phyloP scores from a whole-genome alignment of 2,329 filamentous ascomycete genomes.

The Didymella sp. region DNA sequence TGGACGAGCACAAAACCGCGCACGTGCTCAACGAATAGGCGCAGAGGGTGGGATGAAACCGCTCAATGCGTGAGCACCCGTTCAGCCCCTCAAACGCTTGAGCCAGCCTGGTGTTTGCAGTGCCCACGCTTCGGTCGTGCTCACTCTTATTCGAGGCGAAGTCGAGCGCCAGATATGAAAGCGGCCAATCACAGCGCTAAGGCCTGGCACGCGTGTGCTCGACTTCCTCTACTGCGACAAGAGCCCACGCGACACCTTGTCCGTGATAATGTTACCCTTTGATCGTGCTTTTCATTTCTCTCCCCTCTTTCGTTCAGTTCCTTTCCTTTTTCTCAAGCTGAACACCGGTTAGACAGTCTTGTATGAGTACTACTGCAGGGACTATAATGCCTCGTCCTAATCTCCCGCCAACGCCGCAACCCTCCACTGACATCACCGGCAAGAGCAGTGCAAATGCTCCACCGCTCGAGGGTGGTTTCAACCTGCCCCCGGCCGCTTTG shows the following conservation, averaged over 20 bases:
- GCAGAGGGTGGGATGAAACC: slow-evolving; percentile 9
- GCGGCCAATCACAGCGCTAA: slow-evolving; percentile 32
- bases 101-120: slow-evolving; percentile 24
- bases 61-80: slow-evolving; percentile 19
- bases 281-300: slow-evolving; percentile 15
- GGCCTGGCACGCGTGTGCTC: slow-evolving; percentile 27
- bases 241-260: slow-evolving; percentile 41
- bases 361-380: slow-evolving; percentile 28
- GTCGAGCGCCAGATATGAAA: slow-evolving; percentile 16
- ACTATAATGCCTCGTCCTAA: slow-evolving; percentile 67
- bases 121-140: slow-evolving; percentile 35
- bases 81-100: slow-evolving; percentile 24
- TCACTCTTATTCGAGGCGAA: slow-evolving; percentile 38
- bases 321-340: slow-evolving; percentile 11
- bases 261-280: slow-evolving; percentile 29
- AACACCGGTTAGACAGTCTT: slow-evolving; percentile 16
- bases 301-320: slow-evolving; percentile 19
- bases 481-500: slow-evolving; percentile 78
- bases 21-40: slow-evolving; percentile 22
- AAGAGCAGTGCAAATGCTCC: slow-evolving; percentile 69
- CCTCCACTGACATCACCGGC: slow-evolving; percentile 79
- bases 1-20: slow-evolving; percentile 8
- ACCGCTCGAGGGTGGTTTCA: slow-evolving; percentile 71
- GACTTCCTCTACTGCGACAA: slow-evolving; percentile 30
- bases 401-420: slow-evolving; percentile 77